Evolutionary conservation across 2,329 filamentous ascomycete genomes (phyloP).

Genomic region (Fusarium sp.): DNA sequence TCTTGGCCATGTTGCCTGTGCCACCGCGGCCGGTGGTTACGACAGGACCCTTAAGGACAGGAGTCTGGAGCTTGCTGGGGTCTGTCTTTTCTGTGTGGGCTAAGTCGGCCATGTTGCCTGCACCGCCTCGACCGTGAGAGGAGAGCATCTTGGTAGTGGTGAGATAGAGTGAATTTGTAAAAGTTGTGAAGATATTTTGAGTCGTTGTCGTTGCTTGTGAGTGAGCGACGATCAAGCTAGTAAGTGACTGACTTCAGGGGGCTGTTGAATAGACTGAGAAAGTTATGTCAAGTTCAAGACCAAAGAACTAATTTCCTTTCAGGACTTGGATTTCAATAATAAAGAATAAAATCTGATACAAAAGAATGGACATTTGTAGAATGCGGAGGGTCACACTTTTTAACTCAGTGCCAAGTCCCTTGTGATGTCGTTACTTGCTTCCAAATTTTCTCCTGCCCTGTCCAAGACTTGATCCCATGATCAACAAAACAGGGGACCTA

Average conservation of each 20-base stretch:
- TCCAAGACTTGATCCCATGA: slow-evolving; percentile 39
- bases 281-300: background rate
- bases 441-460: slow-evolving; percentile 28
- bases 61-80: slow-evolving; percentile 79
- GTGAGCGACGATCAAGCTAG: background rate
- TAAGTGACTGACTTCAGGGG: background rate
- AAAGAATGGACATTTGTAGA: background rate
- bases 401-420: slow-evolving; percentile 41
- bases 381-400: slow-evolving; percentile 31
- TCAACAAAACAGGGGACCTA: slow-evolving; percentile 36
- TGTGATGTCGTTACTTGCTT: slow-evolving; percentile 37
- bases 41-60: slow-evolving; percentile 82
- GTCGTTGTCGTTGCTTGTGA: slow-evolving; percentile 1
- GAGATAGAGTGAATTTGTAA: background rate
- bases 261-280: background rate
- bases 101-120: slow-evolving; percentile 76
- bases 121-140: slow-evolving; percentile 83
- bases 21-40: slow-evolving; percentile 93
- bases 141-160: slow-evolving; percentile 57
- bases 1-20: slow-evolving; percentile 85
- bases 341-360: background rate
- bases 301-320: background rate
- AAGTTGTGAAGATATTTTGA: background rate
- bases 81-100: slow-evolving; percentile 64
- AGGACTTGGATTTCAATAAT: slow-evolving; percentile 3